A percentile compares a stretch with the other conserved stretches of the same genome.
These are phyloP conservation scores for Iberis pinnata DNA, from an alignment of 345 rosid genomes.

Conservation along the genomic window DNA sequence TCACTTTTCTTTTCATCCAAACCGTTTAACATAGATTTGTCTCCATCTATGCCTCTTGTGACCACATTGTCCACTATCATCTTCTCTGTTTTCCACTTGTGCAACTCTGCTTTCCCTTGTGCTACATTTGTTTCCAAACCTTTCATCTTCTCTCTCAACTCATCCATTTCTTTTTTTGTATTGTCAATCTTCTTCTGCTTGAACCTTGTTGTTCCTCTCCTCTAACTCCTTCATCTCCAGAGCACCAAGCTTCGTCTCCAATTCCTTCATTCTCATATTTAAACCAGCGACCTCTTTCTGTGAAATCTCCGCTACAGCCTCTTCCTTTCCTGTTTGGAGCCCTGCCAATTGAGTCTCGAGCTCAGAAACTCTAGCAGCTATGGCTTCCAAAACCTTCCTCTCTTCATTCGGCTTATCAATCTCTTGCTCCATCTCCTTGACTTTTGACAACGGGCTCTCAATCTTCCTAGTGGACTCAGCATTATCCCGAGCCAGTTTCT, in stretches of 20 bases:
- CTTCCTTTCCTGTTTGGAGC: slow-evolving; percentile 59
- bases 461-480: slow-evolving; percentile 32
- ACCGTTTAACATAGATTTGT: too few relatives aligned
- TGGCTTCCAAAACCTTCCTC: slow-evolving; percentile 39
- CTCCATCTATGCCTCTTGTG: too few relatives aligned
- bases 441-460: slow-evolving; percentile 29
- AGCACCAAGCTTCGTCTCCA: slow-evolving; percentile 59
- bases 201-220: slow-evolving; percentile 48
- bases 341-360: slow-evolving; percentile 56
- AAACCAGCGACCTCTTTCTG: slow-evolving; percentile 43
- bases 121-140: slow-evolving; percentile 36
- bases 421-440: slow-evolving; percentile 44
- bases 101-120: slow-evolving; percentile 30
- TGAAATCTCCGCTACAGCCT: slow-evolving; percentile 31
- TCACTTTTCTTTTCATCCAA: too few relatives aligned
- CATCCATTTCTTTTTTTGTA: slow-evolving; percentile 42
- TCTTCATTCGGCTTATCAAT: slow-evolving; percentile 45
- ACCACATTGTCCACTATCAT: slow-evolving; percentile 31
- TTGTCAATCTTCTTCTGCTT: slow-evolving; percentile 55
- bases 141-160: slow-evolving; percentile 34
- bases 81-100: slow-evolving; percentile 36
- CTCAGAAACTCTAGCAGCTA: slow-evolving; percentile 48
- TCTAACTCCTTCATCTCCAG: slow-evolving; percentile 52
- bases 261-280: slow-evolving; percentile 46
- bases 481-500: slow-evolving; percentile 23